A percentile compares a stretch with the other conserved stretches of the same genome.
phyloP scores from a whole-genome alignment of 2,329 filamentous ascomycete genomes.

The Cladosporium oxysporum region DNA sequence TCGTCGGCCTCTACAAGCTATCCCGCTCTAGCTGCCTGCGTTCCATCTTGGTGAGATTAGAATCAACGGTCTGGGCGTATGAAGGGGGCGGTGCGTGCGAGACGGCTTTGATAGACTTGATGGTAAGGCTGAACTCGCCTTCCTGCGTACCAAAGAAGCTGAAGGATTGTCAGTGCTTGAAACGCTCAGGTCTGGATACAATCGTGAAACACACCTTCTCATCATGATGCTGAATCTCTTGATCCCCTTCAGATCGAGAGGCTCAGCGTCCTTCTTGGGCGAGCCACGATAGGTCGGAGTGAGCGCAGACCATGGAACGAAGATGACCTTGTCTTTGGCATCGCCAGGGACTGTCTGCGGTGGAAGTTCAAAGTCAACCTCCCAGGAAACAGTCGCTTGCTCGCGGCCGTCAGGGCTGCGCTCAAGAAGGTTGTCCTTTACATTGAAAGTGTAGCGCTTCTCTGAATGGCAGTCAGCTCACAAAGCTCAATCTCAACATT shows the following conservation, averaged over 20 bases:
- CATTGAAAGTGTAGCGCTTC: conserved; percentile 70
- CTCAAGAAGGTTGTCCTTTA: conserved; percentile 69
- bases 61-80: neutral
- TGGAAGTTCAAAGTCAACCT: conserved; percentile 63
- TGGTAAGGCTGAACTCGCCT: conserved; percentile 63
- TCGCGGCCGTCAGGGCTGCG: conserved; percentile 64
- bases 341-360: conserved; percentile 33
- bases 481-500: neutral
- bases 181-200: neutral
- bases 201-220: conserved; percentile 62
- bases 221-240: conserved; percentile 76
- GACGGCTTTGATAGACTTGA: conserved; percentile 58
- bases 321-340: conserved; percentile 43
- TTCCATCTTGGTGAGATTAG: neutral
- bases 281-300: conserved; percentile 73
- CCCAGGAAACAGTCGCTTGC: conserved; percentile 71
- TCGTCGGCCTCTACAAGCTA: neutral
- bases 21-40: neutral
- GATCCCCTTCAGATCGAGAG: conserved; percentile 61
- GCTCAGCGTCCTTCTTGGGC: conserved; percentile 59
- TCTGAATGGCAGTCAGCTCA: conserved; percentile 28
- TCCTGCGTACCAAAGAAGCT: conserved; percentile 74
- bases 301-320: conserved; percentile 65
- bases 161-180: conserved; percentile 26
- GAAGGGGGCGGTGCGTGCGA: conserved; percentile 27